A percentile compares a stretch with the other conserved stretches of the same genome.
Conservation (phyloP, 1,284 basidiomycete species). For the Phellinidium pouzarii region DNA sequence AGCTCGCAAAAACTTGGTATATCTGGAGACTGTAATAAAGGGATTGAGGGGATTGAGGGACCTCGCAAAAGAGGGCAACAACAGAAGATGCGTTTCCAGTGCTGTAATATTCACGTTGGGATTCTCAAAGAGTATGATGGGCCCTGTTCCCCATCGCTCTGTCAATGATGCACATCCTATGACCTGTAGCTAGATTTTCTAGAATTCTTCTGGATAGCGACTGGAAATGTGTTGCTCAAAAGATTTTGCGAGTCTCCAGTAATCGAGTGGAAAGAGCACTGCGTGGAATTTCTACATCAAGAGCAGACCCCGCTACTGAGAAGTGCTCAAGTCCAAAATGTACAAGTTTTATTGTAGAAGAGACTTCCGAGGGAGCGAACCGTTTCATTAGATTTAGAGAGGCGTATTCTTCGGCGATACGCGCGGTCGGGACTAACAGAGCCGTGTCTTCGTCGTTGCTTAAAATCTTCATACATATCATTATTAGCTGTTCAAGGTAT, state of each 20-base stretch:
- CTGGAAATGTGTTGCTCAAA: conserved; percentile 98
- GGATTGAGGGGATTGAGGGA: conserved; percentile 96
- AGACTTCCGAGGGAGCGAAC: conserved; percentile 35
- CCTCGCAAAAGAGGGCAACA: conserved; percentile 74
- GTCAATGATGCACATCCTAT: not conserved
- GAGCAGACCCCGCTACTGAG: not conserved
- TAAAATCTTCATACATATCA: conserved; percentile 69
- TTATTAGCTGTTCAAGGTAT: conserved; percentile 60
- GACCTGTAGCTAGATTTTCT: conserved; percentile 26
- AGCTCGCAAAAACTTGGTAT: conserved; percentile 70
- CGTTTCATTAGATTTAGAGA: conserved; percentile 71
- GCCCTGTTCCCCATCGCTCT: conserved; percentile 95
- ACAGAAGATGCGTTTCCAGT: conserved; percentile 60
- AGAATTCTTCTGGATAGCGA: conserved; percentile 83
- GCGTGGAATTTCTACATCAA: conserved; percentile 83
- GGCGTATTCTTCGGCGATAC: conserved; percentile 69
- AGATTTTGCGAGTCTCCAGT: conserved; percentile 71
- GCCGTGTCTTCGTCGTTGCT: conserved; percentile 45
- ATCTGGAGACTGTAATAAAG: conserved; percentile 80
- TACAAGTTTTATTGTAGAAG: conserved; percentile 57
- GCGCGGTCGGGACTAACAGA: conserved; percentile 80
- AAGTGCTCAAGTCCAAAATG: conserved; percentile 52
- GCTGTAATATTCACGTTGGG: conserved; percentile 69
- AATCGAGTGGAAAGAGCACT: conserved; percentile 65
- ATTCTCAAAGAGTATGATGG: conserved; percentile 84